Evolutionary conservation across 225 moss, liverwort and hornwort genomes (phyloP).

Genomic region (Sphagnum tenellum): DNA sequence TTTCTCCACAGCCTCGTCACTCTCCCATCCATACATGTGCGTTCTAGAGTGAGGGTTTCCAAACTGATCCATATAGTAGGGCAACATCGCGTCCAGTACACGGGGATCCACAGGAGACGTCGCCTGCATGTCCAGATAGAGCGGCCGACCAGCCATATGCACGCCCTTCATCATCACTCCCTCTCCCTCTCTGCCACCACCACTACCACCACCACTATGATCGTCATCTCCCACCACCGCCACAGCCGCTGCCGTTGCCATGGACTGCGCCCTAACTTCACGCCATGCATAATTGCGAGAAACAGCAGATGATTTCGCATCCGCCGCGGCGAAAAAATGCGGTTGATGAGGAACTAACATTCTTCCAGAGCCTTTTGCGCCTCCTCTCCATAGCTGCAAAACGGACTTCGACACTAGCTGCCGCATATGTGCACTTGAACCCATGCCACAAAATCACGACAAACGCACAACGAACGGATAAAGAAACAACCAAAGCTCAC

Average conservation of each 20-base stretch:
- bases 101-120: constrained; percentile 96
- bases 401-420: no score
- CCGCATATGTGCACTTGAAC: no score
- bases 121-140: constrained; percentile 98
- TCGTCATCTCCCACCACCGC: constrained; percentile 2
- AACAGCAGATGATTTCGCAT: neutral
- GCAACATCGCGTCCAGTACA: constrained; percentile 90
- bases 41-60: constrained; percentile 94
- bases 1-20: constrained; percentile 84
- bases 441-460: no score
- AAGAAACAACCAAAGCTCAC: no score
- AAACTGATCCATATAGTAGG: constrained; percentile 79
- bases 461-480: no score
- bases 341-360: no score
- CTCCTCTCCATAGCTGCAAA: no score
- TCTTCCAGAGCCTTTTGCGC: no score
- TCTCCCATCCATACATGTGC: constrained; percentile 94
- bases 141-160: constrained; percentile 80
- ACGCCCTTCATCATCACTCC: constrained; percentile 81
- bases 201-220: constrained; percentile 2
- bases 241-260: neutral
- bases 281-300: no score
- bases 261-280: neutral
- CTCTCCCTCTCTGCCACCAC: constrained; percentile 5
- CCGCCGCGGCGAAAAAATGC: no score